Conservation (phyloP, 176 grass and related monocot species). For the Oryza glaberrima region DNA sequence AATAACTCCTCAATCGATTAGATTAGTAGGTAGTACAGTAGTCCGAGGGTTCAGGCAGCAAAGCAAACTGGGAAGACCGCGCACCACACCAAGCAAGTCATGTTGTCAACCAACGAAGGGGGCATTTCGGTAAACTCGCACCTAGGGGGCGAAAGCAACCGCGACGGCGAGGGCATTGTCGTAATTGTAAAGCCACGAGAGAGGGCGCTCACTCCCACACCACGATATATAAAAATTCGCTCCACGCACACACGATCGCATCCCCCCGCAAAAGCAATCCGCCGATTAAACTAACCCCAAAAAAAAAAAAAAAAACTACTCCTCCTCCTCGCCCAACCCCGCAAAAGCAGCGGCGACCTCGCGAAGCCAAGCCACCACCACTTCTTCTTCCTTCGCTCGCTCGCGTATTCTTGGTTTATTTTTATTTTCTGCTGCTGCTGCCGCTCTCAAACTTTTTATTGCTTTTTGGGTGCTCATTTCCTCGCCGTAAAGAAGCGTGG, state of each 20-base stretch:
- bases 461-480: not conserved
- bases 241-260: constrained; percentile 46
- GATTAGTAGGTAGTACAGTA: too few species aligned
- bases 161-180: constrained; percentile 5
- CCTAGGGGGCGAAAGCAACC: not conserved
- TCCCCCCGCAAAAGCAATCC: constrained; percentile 14
- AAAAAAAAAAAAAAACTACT: not conserved
- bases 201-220: constrained; percentile 40
- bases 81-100: not conserved
- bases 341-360: constrained; percentile 33
- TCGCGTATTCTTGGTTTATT: constrained; percentile 24
- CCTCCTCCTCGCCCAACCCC: not conserved
- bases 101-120: not conserved
- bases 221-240: constrained; percentile 42
- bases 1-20: too few species aligned
- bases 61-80: too few species aligned
- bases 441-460: not conserved
- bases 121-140: constrained; percentile 36
- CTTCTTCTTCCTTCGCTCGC: not conserved
- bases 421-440: constrained; percentile 12
- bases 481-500: constrained; percentile 43
- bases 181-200: constrained; percentile 31
- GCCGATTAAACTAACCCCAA: constrained; percentile 28
- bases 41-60: too few species aligned
- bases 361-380: constrained; percentile 15